phyloP scores from a whole-genome alignment of 768 basidiomycete species.

The Mycena alexandri region DNA sequence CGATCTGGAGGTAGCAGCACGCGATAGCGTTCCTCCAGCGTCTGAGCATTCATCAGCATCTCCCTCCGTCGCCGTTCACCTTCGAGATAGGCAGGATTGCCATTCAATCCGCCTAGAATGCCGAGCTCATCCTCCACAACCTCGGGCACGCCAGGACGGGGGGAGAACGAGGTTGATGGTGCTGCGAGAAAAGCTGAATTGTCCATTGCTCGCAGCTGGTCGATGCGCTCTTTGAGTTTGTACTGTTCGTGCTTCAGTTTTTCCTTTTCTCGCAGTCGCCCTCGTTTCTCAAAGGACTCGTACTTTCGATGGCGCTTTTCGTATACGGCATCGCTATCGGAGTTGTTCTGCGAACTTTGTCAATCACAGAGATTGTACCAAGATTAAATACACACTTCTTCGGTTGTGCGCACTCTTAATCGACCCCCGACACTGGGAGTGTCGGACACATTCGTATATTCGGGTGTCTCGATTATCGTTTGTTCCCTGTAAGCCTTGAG shows the following conservation, averaged over 20 bases:
- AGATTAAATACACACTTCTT: constrained; percentile 69
- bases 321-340: constrained; percentile 86
- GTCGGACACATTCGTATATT: constrained; percentile 64
- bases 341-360: constrained; percentile 61
- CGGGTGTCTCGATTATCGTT: constrained; percentile 81
- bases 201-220: constrained; percentile 84
- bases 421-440: constrained; percentile 72
- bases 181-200: constrained; percentile 74
- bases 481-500: constrained; percentile 78
- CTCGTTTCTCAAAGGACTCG: constrained; percentile 87
- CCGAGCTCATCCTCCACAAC: constrained; percentile 46
- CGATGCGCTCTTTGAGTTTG: constrained; percentile 90
- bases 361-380: constrained; percentile 19
- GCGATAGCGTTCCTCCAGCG: constrained; percentile 79
- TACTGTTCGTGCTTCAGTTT: constrained; percentile 93
- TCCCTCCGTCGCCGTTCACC: constrained; percentile 81
- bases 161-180: constrained; percentile 70
- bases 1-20: constrained; percentile 79
- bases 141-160: constrained; percentile 41
- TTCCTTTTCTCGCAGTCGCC: constrained; percentile 89
- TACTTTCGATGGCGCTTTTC: constrained; percentile 88
- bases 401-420: constrained; percentile 75
- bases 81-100: constrained; percentile 59
- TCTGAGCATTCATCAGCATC: constrained; percentile 78
- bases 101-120: constrained; percentile 50